Base-by-base conservation (phyloP, 2,329 filamentous ascomycete species). In the Botrytis aclada region DNA sequence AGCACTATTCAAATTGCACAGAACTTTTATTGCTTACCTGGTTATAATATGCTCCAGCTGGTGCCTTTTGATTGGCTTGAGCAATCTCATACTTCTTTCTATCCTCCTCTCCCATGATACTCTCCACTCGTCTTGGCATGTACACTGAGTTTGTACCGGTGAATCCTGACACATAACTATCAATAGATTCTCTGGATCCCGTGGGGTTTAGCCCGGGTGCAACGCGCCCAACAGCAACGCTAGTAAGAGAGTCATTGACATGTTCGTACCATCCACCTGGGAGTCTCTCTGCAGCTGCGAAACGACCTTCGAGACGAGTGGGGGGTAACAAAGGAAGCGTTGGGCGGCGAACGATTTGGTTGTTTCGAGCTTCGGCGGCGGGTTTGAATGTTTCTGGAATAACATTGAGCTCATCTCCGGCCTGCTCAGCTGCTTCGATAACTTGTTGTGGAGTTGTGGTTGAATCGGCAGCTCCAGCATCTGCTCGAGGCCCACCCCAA, bases 401-500 rank as follows among this genome's bases (percentile, higher is more conserved):
- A 67, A 98, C 88, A 77, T 97, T 97, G 72, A 98, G 88, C 76
- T 97, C 95, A 79, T 98, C 94, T 0, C 94, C 95, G 18, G 87
- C 86, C 64, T 90, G 87, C 79, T 92, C 90, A 25, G 95, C 94
- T 77, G 91, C 87, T 79, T 96, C 93, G 71, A 94, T 92, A n/a
- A 92, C 95, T 82, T 97, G 88, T 77, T 93, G 91, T 1, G 93
- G 90, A 0, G 93, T 94, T 0, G 90, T 96, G 74, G 89, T 84
- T 20, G 87, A 85, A 80, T 97, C 92, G 4, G 95, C 95, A 58
- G 90, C 87, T 43, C 92, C 93, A 0, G 95, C 95, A 82, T 98
- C 95, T 2, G 94, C 94, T 79, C 95, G 89, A 18, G 95, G 96
- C 0, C 95, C 95, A 77, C 95, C 95, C 95, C 96, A 99, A 1